Conservation (phyloP, 345 rosid species). For the Salix purpurea region DNA sequence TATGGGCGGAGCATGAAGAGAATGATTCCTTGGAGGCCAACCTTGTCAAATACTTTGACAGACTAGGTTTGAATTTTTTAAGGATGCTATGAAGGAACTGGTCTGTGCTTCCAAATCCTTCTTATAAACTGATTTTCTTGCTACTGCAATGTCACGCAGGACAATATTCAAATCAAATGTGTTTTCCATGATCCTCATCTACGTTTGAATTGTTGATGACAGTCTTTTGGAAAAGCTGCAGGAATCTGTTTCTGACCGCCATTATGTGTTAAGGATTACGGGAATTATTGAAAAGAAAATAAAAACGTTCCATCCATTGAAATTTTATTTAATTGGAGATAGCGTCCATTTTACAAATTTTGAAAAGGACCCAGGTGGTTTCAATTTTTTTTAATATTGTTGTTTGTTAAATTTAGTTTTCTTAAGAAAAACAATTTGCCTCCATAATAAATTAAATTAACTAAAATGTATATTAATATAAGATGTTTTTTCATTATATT, state of each 20-base stretch:
- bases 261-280: not conserved
- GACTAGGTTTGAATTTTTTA: not conserved
- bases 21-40: conserved; percentile 33
- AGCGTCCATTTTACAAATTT: no score
- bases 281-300: not conserved
- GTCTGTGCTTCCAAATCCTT: not conserved
- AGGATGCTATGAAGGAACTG: not conserved
- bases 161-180: not conserved
- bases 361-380: no score
- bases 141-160: not conserved
- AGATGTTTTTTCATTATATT: no score
- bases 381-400: no score
- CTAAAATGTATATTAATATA: no score
- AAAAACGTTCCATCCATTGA: not conserved
- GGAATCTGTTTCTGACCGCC: not conserved
- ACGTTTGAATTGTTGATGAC: not conserved
- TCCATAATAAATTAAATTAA: no score
- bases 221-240: not conserved
- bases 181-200: not conserved
- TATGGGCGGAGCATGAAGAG: conserved; percentile 32
- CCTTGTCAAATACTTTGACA: conserved; percentile 30
- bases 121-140: not conserved
- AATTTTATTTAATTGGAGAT: no score
- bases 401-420: no score
- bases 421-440: no score